Base-by-base conservation (phyloP, 208 protist species). In the Herpetomonas tarakana region DNA sequence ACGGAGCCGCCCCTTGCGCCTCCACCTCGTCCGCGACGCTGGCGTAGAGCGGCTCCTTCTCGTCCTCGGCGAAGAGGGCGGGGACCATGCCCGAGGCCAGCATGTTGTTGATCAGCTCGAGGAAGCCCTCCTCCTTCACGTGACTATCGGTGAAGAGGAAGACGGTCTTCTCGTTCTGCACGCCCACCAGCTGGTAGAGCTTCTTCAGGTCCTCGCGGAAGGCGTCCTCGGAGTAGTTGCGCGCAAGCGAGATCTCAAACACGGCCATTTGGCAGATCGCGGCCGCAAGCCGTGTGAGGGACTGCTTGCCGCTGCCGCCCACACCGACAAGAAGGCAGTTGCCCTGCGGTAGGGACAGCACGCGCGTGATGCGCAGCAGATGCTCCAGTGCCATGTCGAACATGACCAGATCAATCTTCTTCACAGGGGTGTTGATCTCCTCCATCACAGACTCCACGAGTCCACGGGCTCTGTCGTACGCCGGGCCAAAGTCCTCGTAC, bases 31-130 rank as follows among this genome's bases (percentile, higher is more conserved):
- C 85, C n/a, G 82, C 69, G 1, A 99, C 88, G 27, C 71, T 81
- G 50, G 73, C 85, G 73, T 98, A 98, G 19, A 99, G 76, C 3
- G 83, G 70, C 26, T 99, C 96, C 76, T 98, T 98, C 72, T 99
- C 98, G 60, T 99, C 96, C 53, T 98, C 93, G n/a, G 83, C 67
- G 74, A 98, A 99, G 16, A 99, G 83, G 6, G 98, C 97, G 11
- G 98, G 98, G 38, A 99, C 98, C 79, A 98, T 98, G 47, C 98
- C 98, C 12, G 91, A 96, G 54, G 98, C 98, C 0, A 99, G 84
- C 81, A 99, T 98, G 83, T 99, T 99, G 85, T 99, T 99, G 75
- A 99, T 98, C 38, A 98, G 80, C 85, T 99, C 98, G 6, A 99
- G 78, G 71, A 99, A 99, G 29, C 93, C 88, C 69, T 99, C 98